Percentiles rank a stretch among this genome's conserved stretches.
These are phyloP conservation scores for Cladobotryum mycophilum DNA, from an alignment of 2,329 filamentous ascomycete species.

Conservation along the genomic window DNA sequence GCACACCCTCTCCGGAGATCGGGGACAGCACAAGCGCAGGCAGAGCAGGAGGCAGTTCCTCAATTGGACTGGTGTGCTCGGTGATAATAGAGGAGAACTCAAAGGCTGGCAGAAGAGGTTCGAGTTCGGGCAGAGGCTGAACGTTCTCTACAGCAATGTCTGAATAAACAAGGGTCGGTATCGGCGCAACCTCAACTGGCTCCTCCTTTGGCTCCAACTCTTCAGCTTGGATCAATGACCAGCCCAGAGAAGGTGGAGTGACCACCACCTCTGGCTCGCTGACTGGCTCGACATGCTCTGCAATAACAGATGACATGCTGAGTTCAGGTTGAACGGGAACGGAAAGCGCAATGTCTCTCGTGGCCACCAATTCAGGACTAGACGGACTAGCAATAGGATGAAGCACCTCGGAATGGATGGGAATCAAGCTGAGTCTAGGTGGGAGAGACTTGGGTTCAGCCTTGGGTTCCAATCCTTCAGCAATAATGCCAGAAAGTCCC, in stretches of 20 bases:
- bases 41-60: constrained; percentile 15
- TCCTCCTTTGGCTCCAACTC: constrained; percentile 26
- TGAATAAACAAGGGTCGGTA: constrained; percentile 28
- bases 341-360: constrained; percentile 16
- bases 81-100: constrained; percentile 24
- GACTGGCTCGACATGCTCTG: constrained; percentile 25
- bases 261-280: constrained; percentile 22
- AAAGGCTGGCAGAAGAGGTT: constrained; percentile 17
- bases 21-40: constrained; percentile 31
- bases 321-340: constrained; percentile 10
- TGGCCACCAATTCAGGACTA: neutral
- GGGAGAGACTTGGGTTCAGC: constrained; percentile 14
- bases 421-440: constrained; percentile 24
- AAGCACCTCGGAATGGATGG: constrained; percentile 25
- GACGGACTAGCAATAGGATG: constrained; percentile 19
- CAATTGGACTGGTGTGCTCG: constrained; percentile 30
- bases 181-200: constrained; percentile 15
- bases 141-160: constrained; percentile 26
- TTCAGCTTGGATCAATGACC: constrained; percentile 22
- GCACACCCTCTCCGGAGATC: constrained; percentile 29
- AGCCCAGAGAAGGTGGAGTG: constrained; percentile 12
- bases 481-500: constrained; percentile 25
- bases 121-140: constrained; percentile 26
- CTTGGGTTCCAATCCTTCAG: constrained; percentile 29
- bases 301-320: constrained; percentile 24